phyloP scores from a whole-genome alignment of 176 grass and related monocot genomes.

The Bolboschoenus planiculmis region DNA sequence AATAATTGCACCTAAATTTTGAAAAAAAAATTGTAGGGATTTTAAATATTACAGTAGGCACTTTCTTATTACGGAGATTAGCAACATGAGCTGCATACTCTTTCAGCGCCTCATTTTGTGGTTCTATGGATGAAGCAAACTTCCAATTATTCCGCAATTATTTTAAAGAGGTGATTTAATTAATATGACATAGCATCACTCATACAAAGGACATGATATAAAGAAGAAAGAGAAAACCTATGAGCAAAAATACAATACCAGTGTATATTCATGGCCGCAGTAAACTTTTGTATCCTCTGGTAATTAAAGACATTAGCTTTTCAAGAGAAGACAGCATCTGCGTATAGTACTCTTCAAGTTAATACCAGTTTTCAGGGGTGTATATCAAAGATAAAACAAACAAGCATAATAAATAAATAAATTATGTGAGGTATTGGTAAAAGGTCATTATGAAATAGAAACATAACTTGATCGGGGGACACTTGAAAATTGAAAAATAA shows the following conservation, averaged over 20 bases:
- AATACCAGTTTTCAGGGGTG: not conserved
- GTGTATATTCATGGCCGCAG: constrained; percentile 94
- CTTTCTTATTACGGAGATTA: constrained; percentile 65
- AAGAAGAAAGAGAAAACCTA: not conserved
- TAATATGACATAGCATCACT: not conserved
- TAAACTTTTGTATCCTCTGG: constrained; percentile 87
- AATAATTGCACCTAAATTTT: constrained; percentile 11
- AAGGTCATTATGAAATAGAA: not conserved
- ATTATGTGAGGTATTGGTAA: not conserved
- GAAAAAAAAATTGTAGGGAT: constrained; percentile 18
- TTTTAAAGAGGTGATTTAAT: not conserved
- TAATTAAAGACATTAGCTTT: constrained; percentile 68
- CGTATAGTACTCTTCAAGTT: constrained; percentile 23
- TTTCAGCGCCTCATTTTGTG: constrained; percentile 78
- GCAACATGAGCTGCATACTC: constrained; percentile 66
- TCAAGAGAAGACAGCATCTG: constrained; percentile 88
- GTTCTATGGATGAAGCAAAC: constrained; percentile 87
- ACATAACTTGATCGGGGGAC: constrained; percentile 67
- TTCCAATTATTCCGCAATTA: constrained; percentile 72
- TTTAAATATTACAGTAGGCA: constrained; percentile 66
- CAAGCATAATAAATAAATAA: not conserved
- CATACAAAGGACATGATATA: not conserved
- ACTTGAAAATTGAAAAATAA: too few species aligned
- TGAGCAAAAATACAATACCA: constrained; percentile 42
- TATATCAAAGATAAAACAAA: not conserved